A percentile compares a stretch with the other conserved stretches of the same genome.
phyloP scores from a whole-genome alignment of 2,329 filamentous ascomycete genomes.

The Pestalotiopsis sp. region DNA sequence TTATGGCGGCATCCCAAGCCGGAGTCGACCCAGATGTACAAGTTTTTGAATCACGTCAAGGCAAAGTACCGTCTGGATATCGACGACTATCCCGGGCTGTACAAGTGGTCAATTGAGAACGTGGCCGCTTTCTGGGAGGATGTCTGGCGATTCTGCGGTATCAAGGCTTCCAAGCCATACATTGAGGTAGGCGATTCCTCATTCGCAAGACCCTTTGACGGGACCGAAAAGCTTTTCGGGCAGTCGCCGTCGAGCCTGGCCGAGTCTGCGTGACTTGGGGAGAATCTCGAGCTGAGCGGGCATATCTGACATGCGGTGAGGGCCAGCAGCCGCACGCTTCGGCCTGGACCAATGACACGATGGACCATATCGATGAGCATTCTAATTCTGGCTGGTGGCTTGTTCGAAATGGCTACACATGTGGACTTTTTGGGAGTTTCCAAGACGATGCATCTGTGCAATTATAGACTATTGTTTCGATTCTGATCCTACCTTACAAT shows the following conservation, averaged over 20 bases:
- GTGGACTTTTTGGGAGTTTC: not conserved
- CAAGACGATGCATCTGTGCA: not conserved
- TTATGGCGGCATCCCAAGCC: constrained; percentile 74
- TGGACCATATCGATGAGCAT: not conserved
- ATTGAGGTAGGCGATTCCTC: constrained; percentile 48
- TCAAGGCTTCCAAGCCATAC: constrained; percentile 67
- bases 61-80: constrained; percentile 64
- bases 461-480: not conserved
- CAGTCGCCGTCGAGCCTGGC: no score
- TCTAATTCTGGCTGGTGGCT: not conserved
- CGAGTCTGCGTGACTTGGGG: not conserved
- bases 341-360: not conserved
- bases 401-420: not conserved
- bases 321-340: not conserved
- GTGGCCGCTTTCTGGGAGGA: constrained; percentile 80
- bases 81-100: constrained; percentile 70
- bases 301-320: no score
- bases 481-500: not conserved
- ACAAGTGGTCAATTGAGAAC: constrained; percentile 81
- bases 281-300: not conserved
- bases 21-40: constrained; percentile 67
- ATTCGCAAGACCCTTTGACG: no score
- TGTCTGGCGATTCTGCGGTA: constrained; percentile 79
- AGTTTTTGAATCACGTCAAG: constrained; percentile 70
- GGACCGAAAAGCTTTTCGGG: no score